Conservation (phyloP, 1,284 basidiomycete species). For the Irpex sp. region DNA sequence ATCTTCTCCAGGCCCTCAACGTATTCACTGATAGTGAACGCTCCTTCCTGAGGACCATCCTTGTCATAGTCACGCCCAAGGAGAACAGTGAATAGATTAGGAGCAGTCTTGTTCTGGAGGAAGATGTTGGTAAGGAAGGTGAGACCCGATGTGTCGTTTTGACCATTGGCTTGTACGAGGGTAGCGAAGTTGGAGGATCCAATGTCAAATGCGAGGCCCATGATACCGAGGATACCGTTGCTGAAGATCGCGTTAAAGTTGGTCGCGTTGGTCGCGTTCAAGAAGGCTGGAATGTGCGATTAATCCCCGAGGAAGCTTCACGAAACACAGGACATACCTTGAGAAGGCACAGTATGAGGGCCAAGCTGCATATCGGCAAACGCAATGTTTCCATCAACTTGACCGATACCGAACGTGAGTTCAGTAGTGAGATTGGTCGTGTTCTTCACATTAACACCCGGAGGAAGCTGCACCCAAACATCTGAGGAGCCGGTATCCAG, state of each 20-base stretch:
- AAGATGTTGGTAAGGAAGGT: constrained; percentile 26
- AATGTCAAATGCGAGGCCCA: constrained; percentile 25
- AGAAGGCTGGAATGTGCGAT: constrained; percentile 22
- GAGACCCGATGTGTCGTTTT: constrained; percentile 14
- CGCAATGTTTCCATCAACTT: constrained; percentile 19
- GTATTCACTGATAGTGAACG: constrained; percentile 29
- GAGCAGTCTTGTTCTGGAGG: constrained; percentile 21
- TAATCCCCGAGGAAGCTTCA: neutral
- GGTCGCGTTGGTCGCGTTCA: constrained; percentile 23
- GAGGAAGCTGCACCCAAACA: constrained; percentile 18
- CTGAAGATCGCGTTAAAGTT: constrained; percentile 20
- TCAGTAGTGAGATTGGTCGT: constrained; percentile 16
- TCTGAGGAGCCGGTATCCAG: constrained; percentile 24
- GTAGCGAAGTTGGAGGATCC: constrained; percentile 18
- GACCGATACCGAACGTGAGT: constrained; percentile 23
- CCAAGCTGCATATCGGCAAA: constrained; percentile 27
- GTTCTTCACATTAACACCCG: constrained; percentile 15
- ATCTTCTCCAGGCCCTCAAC: constrained; percentile 21
- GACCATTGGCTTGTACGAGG: constrained; percentile 10
- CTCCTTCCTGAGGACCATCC: constrained; percentile 22
- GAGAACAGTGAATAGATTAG: constrained; percentile 26
- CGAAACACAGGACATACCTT: constrained; percentile 20
- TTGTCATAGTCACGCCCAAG: constrained; percentile 24
- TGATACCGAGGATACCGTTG: constrained; percentile 22
- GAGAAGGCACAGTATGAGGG: constrained; percentile 22